These are phyloP conservation scores for Fusarium transvaalense DNA, from an alignment of 2,329 filamentous ascomycete species.

Conservation along the genomic window DNA sequence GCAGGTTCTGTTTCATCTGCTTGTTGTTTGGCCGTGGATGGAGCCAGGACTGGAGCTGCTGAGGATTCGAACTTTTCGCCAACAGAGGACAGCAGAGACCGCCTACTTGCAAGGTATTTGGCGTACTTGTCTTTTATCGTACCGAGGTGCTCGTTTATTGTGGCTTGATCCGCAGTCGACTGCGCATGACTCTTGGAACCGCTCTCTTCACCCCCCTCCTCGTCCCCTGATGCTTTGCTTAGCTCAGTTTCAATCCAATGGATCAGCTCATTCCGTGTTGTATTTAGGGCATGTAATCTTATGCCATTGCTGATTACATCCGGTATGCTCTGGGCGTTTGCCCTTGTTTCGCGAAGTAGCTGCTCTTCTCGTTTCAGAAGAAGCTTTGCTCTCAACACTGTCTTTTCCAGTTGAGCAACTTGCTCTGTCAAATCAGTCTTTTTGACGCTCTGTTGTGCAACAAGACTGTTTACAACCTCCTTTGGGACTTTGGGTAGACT, in stretches of 20 bases:
- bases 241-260: slow-evolving; percentile 75
- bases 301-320: slow-evolving; percentile 54
- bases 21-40: slow-evolving; percentile 18
- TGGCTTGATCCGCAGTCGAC: slow-evolving; percentile 41
- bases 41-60: slow-evolving; percentile 42
- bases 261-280: slow-evolving; percentile 71
- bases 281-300: slow-evolving; percentile 66
- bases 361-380: slow-evolving; percentile 68
- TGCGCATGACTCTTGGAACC: slow-evolving; percentile 42
- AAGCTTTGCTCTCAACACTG: slow-evolving; percentile 69
- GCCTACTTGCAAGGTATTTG: slow-evolving; percentile 64
- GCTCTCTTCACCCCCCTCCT: slow-evolving; percentile 48
- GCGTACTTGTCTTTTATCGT: slow-evolving; percentile 67
- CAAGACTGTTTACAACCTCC: slow-evolving; percentile 64
- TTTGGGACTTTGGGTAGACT: slow-evolving; percentile 65
- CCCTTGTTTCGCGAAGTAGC: slow-evolving; percentile 62
- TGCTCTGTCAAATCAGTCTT: slow-evolving; percentile 61
- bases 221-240: slow-evolving; percentile 61
- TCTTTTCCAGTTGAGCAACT: slow-evolving; percentile 67
- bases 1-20: slow-evolving; percentile 30
- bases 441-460: slow-evolving; percentile 55
- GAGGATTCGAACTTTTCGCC: slow-evolving; percentile 51
- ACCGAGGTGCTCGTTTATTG: slow-evolving; percentile 57
- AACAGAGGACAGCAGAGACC: slow-evolving; percentile 60
- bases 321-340: slow-evolving; percentile 54